Evolutionary conservation across 176 grass and related monocot species (phyloP).

Genomic region (Oryza coarctata): DNA sequence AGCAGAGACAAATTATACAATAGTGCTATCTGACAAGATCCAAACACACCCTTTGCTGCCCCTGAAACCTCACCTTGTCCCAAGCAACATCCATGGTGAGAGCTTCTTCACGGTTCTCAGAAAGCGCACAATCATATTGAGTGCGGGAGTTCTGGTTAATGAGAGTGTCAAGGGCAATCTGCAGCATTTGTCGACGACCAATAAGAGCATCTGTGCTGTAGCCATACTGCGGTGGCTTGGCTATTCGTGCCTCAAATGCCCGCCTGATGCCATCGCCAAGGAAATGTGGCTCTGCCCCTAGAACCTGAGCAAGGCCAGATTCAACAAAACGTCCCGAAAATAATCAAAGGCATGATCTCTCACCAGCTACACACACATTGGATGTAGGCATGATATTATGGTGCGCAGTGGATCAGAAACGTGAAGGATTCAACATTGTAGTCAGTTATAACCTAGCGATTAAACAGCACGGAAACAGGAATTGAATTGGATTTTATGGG

Average conservation of each 20-base stretch:
- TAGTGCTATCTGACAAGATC: background rate
- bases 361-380: background rate
- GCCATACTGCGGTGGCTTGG: conserved; percentile 63
- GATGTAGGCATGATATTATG: background rate
- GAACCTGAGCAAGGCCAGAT: conserved; percentile 45
- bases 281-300: conserved; percentile 78
- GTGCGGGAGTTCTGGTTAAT: conserved; percentile 57
- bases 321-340: background rate
- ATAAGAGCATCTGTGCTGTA: conserved; percentile 77
- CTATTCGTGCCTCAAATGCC: conserved; percentile 66
- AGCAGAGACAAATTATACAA: background rate
- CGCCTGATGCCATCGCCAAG: conserved; percentile 73
- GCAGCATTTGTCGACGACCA: conserved; percentile 70
- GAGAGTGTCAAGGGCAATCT: conserved; percentile 65
- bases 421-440: background rate
- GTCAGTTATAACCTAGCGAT: background rate
- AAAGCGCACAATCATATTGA: conserved; percentile 59
- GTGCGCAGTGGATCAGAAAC: background rate
- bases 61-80: conserved; percentile 67
- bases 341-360: background rate
- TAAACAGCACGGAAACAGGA: background rate
- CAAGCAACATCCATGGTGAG: conserved; percentile 61
- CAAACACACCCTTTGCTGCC: background rate
- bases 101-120: conserved; percentile 46
- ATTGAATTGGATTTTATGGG: background rate